Evolutionary conservation across 2,329 filamentous ascomycete genomes (phyloP), one percentile per base, ranked within the genome.

Genomic region (Harringtonia lauricola): DNA sequence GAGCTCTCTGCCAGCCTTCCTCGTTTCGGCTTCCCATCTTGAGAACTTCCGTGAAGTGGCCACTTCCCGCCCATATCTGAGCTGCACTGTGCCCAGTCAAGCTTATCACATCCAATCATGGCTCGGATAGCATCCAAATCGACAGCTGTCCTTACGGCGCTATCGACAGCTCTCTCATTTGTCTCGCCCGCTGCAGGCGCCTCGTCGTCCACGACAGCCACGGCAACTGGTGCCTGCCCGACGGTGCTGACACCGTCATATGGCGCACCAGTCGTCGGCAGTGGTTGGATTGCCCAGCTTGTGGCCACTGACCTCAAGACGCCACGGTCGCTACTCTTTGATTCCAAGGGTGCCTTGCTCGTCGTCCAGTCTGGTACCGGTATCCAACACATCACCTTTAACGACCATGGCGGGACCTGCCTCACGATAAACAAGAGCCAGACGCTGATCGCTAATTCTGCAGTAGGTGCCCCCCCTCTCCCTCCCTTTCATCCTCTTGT

Each of bases 321-420:
- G 9, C 71, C 71, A 1, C 62, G 71, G 10, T 59, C 63, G 35
- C 60, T 74, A 41, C 52, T 63, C 6, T 66, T 73, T 44, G 71
- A 74, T 47, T 49, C 47, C 6, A 57, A 60, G 24, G 68, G 69
- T 4, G 64, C 60, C 3, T 57, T 74, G 13, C 57, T 74, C 3
- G 61, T 73, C 15, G 56, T 72, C 34, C 64, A 71, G 41, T 50
- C 57, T 1, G 61, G 64, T 8, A 55, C 52, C 2, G 70, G 71
- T 3, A 59, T 74, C 29, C 53, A 59, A 15, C 64, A 59, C 24
- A 44, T 72, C 36, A 55, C 54, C 2, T 55, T 72, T 28, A 53
- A 62, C 3, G 68, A 71, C 42, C 50, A 62, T 28, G 64, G 64
- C 15, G 59, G 56, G 6, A 67, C 62, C 0, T 72, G 68, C 51